phyloP scores from a whole-genome alignment of 805 yeast genomes.

The Candida mattraensis region DNA sequence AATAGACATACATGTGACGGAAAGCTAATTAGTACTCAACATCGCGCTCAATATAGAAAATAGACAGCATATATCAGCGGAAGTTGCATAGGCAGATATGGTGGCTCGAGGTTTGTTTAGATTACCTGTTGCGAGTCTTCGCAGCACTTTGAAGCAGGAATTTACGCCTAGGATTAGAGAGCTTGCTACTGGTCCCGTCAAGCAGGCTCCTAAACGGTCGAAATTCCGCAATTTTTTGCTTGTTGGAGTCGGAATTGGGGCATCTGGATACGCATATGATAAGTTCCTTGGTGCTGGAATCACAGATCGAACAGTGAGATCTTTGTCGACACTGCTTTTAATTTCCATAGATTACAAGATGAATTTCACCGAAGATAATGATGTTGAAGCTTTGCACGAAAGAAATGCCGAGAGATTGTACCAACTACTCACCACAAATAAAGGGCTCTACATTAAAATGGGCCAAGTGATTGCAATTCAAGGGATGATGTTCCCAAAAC shows the following conservation, averaged over 20 bases:
- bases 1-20: too few relatives aligned
- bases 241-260: constrained; percentile 19
- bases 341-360: constrained; percentile 64
- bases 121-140: too few relatives aligned
- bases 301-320: constrained; percentile 49
- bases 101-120: too few relatives aligned
- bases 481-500: constrained; percentile 63
- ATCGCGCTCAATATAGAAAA: too few relatives aligned
- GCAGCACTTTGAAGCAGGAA: too few relatives aligned
- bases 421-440: constrained; percentile 44
- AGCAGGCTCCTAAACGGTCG: too few relatives aligned
- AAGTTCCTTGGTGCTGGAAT: constrained; percentile 47
- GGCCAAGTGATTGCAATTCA: constrained; percentile 84
- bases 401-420: constrained; percentile 52
- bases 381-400: constrained; percentile 58
- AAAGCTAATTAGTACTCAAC: too few relatives aligned
- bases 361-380: constrained; percentile 44
- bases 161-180: too few relatives aligned
- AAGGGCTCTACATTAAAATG: constrained; percentile 68
- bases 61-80: too few relatives aligned
- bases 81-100: too few relatives aligned
- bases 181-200: too few relatives aligned
- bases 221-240: too few relatives aligned
- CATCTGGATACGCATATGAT: constrained; percentile 29
- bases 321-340: constrained; percentile 45